Evolutionary conservation across 257 asterid genomes (phyloP).

Genomic region (Nicotiana noctiflora): DNA sequence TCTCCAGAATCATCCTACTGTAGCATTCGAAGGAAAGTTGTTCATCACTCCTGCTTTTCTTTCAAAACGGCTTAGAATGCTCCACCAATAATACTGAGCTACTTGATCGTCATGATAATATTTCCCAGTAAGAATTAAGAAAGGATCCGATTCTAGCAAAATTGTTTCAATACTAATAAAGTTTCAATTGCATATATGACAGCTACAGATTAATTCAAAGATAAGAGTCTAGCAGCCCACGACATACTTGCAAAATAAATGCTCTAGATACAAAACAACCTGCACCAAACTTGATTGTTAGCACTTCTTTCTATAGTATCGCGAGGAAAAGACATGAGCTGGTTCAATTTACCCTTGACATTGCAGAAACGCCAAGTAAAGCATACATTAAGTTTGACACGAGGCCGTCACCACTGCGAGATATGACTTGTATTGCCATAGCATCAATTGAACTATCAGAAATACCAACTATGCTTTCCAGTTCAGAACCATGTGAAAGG

Average conservation of each 20-base stretch:
- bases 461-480: slow-evolving; percentile 45
- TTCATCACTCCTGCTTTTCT: neutral
- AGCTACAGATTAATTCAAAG: neutral
- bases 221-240: neutral
- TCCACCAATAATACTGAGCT: neutral
- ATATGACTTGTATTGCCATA: slow-evolving; percentile 61
- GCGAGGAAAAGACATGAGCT: slow-evolving; percentile 14
- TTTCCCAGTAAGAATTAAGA: neutral
- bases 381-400: slow-evolving; percentile 77
- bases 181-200: neutral
- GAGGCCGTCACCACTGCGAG: slow-evolving; percentile 68
- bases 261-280: neutral
- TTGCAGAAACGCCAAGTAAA: slow-evolving; percentile 87
- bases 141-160: neutral
- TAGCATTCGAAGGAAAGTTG: neutral
- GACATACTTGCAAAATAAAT: neutral
- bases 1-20: neutral
- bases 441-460: slow-evolving; percentile 53
- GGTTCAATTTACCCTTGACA: slow-evolving; percentile 74
- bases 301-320: neutral
- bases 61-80: neutral
- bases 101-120: neutral
- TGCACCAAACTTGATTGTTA: slow-evolving; percentile 7
- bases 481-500: slow-evolving; percentile 25
- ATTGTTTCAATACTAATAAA: neutral